Percentiles rank a stretch among this genome's conserved stretches.
phyloP scores from a whole-genome alignment of 129 eudicot species.

The Pittosporum tobira region DNA sequence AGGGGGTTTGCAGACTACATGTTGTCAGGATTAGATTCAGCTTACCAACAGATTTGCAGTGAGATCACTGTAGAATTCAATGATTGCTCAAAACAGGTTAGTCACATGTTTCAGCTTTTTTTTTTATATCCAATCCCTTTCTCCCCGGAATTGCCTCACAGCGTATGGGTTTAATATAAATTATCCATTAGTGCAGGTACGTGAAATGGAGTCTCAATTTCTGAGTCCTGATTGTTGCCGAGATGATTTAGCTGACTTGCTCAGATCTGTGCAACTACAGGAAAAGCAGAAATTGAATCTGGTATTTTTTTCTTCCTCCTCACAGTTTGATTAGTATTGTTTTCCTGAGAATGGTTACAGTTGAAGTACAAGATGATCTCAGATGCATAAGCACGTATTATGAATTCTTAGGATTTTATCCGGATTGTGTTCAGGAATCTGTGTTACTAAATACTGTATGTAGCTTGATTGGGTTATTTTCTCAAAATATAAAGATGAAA shows the following conservation, averaged over 20 bases:
- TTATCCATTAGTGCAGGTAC: constrained; percentile 49
- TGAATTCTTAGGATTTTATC: no score
- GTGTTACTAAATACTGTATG: background rate
- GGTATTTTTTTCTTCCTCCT: constrained; percentile 31
- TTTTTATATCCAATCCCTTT: background rate
- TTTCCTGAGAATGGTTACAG: background rate
- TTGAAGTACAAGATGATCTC: no score
- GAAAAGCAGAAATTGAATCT: constrained; percentile 88
- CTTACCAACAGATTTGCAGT: constrained; percentile 83
- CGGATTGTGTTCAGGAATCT: no score
- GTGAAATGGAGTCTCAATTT: constrained; percentile 66
- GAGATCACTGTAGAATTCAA: constrained; percentile 70
- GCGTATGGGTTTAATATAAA: constrained; percentile 8
- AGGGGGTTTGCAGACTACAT: constrained; percentile 77
- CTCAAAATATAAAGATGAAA: no score
- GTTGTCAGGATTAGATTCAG: constrained; percentile 59
- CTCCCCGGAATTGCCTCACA: constrained; percentile 2
- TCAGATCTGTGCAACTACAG: constrained; percentile 79
- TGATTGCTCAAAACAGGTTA: constrained; percentile 87
- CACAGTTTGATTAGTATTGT: background rate
- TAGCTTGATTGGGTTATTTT: no score
- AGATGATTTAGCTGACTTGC: constrained; percentile 68
- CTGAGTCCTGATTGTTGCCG: constrained; percentile 59
- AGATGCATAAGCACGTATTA: no score
- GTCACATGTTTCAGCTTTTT: constrained; percentile 12